These are phyloP conservation scores for Boehmeria nivea DNA, from an alignment of 306 rosid species.

Conservation along the genomic window DNA sequence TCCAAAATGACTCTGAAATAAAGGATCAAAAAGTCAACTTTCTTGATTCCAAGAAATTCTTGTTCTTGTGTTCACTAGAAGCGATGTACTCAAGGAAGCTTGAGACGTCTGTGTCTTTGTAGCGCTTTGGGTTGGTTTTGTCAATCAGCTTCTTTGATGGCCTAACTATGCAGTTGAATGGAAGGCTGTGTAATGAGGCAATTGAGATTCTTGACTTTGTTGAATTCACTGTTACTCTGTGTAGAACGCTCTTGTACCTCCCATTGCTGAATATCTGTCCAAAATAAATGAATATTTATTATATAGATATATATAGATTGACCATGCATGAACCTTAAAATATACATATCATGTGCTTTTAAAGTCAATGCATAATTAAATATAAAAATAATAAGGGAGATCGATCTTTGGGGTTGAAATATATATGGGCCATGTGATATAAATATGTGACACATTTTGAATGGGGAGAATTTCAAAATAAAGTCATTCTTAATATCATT, in stretches of 20 bases:
- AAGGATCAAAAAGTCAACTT: not conserved
- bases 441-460: no score
- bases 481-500: no score
- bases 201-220: constrained; percentile 22
- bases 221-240: constrained; percentile 23
- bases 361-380: no score
- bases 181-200: constrained; percentile 26
- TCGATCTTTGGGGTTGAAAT: no score
- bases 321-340: no score
- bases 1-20: not conserved
- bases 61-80: constrained; percentile 9
- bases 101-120: constrained; percentile 24
- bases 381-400: no score
- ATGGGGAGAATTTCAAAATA: no score
- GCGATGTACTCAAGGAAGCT: constrained; percentile 18
- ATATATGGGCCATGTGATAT: no score
- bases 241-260: constrained; percentile 25
- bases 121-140: constrained; percentile 20
- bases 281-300: not conserved
- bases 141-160: constrained; percentile 22
- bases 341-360: no score
- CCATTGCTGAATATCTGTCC: constrained; percentile 33
- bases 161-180: constrained; percentile 7
- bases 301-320: not conserved
- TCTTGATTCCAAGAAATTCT: constrained; percentile 24